A percentile compares a stretch with the other conserved stretches of the same genome.
Evolutionary conservation across 495 filamentous ascomycete genomes (phyloP).

Genomic region (Lasiosphaeria ovina): DNA sequence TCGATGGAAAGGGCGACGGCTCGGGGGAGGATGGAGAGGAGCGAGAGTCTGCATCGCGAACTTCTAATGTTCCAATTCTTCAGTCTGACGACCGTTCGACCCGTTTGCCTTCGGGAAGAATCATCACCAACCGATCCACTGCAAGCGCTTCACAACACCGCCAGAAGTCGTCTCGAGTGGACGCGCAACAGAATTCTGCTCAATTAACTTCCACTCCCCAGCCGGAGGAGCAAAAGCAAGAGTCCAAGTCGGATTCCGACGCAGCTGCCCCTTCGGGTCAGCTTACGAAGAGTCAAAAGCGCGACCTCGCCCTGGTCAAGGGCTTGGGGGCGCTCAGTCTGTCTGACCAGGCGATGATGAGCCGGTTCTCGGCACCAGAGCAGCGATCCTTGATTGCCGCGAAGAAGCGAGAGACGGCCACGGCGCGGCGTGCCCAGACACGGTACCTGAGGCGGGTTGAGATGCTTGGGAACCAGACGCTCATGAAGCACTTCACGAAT

Average conservation of each 20-base stretch:
- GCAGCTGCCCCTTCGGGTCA: not conserved
- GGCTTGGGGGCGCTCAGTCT: slow-evolving; percentile 5
- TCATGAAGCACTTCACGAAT: slow-evolving; percentile 15
- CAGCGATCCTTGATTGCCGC: slow-evolving; percentile 24
- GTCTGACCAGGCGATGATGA: slow-evolving; percentile 23
- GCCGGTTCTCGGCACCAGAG: slow-evolving; percentile 26
- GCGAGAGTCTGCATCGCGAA: not conserved
- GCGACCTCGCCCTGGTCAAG: not conserved
- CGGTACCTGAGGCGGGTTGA: slow-evolving; percentile 12
- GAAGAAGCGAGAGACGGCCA: slow-evolving; percentile 21
- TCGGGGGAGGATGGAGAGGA: not conserved
- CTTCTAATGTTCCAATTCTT: not conserved
- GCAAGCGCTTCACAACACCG: not conserved
- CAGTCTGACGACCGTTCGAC: slow-evolving; percentile 16
- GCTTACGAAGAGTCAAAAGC: not conserved
- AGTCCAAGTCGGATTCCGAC: not conserved
- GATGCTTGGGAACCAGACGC: slow-evolving; percentile 14
- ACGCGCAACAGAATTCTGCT: slow-evolving; percentile 15
- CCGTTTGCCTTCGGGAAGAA: slow-evolving; percentile 33
- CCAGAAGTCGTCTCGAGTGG: not conserved
- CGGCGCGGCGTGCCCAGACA: slow-evolving; percentile 9
- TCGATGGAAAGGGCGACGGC: slow-evolving; percentile 10
- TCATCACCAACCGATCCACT: slow-evolving; percentile 23
- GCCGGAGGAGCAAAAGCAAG: not conserved
- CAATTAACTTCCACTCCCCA: not conserved